Base-by-base conservation (phyloP, 2,329 filamentous ascomycete genomes). In the Ascochyta koolunga region DNA sequence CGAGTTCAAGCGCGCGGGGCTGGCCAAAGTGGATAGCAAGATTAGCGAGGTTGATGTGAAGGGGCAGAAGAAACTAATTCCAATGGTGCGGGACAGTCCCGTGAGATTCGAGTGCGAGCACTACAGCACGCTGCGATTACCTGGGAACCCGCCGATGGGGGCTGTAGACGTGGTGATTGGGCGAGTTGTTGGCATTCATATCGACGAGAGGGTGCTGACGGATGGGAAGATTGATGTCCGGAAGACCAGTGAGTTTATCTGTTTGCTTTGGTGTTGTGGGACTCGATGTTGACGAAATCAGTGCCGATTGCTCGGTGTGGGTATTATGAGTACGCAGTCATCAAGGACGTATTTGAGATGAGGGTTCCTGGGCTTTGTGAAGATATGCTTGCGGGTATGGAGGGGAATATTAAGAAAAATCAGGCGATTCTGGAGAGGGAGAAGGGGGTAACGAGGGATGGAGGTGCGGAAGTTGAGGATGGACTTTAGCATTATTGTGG, bases 281-380 rank as follows among this genome's bases (percentile, higher is more conserved):
- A 15, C 16, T 38, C 8, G 9, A 15, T 32, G 25, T 33, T 54
- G 22, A 54, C 21, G n/a, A 1, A 2, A 3, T 2, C 8, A 49
- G 51, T 78, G 72, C 84, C 84, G 4, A 86, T 87, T 70, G 85
- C 83, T 6, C 71, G 85, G 22, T 85, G 80, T 64, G 84, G 84
- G 15, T 87, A 87, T 66, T 83, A 81, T 62, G 77, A 86, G 66
- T 87, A 86, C 72, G 75, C 80, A 1, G 81, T 83, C 10, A 75
- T 86, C 2, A 72, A 74, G 45, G 78, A 83, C 19, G 80, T 81
- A 1, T 87, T 87, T 70, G 83, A 86, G 42, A 87, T 87, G 84
- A 69, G 75, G 4, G 78, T 82, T 54, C 80, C 80, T 3, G 78
- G 72, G 41, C 71, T 65, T 35, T 64, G 72, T 48, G 59, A 59